Evolutionary conservation across 2,329 filamentous ascomycete genomes (phyloP).

Genomic region (Colletotrichum tamarilloi): DNA sequence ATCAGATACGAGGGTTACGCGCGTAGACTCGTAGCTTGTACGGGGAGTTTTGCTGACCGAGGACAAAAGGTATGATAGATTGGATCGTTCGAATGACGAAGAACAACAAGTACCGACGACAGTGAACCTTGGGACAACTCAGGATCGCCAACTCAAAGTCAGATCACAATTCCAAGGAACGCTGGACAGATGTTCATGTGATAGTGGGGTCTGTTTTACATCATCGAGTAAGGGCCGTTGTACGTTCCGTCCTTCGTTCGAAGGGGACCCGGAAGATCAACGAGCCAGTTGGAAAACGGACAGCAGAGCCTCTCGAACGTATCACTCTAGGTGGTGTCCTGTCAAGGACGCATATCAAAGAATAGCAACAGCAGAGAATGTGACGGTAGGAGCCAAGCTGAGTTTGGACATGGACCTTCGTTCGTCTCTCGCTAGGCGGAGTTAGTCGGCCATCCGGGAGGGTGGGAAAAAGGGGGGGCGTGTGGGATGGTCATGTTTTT

Average conservation of each 20-base stretch:
- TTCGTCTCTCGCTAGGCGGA: not conserved
- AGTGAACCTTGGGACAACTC: not conserved
- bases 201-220: conserved; percentile 26
- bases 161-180: conserved; percentile 8
- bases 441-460: not conserved
- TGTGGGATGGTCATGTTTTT: not conserved
- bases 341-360: not conserved
- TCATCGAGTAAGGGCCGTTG: conserved; percentile 9
- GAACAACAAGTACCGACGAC: not conserved
- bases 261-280: not conserved
- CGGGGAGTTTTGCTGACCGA: not conserved
- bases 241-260: not conserved
- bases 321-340: not conserved
- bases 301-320: conserved; percentile 27
- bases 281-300: conserved; percentile 17
- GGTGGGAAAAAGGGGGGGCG: not conserved
- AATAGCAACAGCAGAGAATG: conserved; percentile 1
- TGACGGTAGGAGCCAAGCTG: not conserved
- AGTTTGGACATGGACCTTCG: not conserved
- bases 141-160: conserved; percentile 20
- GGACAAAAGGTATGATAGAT: not conserved
- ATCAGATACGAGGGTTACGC: conserved; percentile 10
- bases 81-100: not conserved
- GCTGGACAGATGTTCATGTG: conserved; percentile 14
- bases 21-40: not conserved